These are phyloP conservation scores for Kwoniella heveanensis DNA, from an alignment of 768 basidiomycete genomes.

Conservation along the genomic window DNA sequence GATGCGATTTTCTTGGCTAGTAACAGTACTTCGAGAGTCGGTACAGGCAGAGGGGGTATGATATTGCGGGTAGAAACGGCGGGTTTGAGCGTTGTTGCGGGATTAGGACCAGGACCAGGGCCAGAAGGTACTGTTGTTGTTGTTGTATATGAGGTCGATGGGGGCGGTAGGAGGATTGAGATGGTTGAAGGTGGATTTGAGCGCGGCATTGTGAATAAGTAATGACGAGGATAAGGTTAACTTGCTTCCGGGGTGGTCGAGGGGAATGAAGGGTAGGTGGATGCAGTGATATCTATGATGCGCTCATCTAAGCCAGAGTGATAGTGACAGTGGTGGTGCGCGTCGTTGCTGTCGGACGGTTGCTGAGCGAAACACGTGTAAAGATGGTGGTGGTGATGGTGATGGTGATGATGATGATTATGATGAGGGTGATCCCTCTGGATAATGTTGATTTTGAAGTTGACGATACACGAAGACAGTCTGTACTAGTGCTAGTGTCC, in stretches of 20 bases:
- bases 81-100: neutral
- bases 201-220: slow-evolving; percentile 9
- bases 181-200: slow-evolving; percentile 9
- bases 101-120: neutral
- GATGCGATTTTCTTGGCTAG: slow-evolving; percentile 31
- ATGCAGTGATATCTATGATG: neutral
- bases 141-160: slow-evolving; percentile 9
- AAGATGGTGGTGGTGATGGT: no score
- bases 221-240: no score
- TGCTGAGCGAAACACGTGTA: no score
- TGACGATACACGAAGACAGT: no score
- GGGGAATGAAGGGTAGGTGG: neutral
- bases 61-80: neutral
- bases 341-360: no score
- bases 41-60: neutral
- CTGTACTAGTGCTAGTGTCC: no score
- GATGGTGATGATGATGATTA: no score
- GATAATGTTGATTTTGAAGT: no score
- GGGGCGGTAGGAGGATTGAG: slow-evolving; percentile 13
- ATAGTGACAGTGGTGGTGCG: no score
- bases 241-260: no score
- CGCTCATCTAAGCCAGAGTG: no score
- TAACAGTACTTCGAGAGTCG: slow-evolving; percentile 32
- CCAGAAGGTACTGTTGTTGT: neutral
- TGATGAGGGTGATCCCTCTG: no score